Conservation (phyloP, 345 rosid species). For the Eucalyptus polybractea region DNA sequence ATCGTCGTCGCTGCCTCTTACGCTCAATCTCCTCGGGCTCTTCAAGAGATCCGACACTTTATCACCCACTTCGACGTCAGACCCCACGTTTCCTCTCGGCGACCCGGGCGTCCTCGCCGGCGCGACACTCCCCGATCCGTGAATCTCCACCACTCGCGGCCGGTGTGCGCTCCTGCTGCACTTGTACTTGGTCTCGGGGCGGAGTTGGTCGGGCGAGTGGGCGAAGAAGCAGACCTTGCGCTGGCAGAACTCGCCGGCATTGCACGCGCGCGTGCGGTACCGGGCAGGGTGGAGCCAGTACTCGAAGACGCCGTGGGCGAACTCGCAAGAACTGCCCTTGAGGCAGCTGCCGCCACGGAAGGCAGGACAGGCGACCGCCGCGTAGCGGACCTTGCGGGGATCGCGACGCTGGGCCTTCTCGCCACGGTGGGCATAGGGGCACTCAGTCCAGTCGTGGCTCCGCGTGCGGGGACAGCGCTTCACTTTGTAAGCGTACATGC, state of each 20-base stretch:
- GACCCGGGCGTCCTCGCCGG: not conserved
- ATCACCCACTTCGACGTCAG: not conserved
- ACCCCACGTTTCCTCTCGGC: not conserved
- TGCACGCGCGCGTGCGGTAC: constrained; percentile 1
- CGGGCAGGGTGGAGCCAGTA: constrained; percentile 5
- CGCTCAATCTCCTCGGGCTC: not conserved
- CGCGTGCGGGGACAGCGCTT: constrained; percentile 54
- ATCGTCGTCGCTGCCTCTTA: not conserved
- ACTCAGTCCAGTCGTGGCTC: constrained; percentile 90
- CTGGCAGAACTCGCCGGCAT: not conserved
- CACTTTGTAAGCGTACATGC: constrained; percentile 84
- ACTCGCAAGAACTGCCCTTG: not conserved
- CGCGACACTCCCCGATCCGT: not conserved
- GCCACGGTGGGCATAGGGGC: constrained; percentile 83
- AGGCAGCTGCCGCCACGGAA: constrained; percentile 41
- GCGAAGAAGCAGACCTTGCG: constrained; percentile 7
- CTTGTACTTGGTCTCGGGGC: not conserved
- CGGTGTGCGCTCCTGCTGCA: not conserved
- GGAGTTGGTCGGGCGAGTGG: not conserved
- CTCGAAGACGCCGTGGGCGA: constrained; percentile 3
- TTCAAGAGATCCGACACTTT: not conserved
- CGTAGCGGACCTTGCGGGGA: constrained; percentile 53
- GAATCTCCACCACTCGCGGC: not conserved
- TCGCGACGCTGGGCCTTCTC: constrained; percentile 94
- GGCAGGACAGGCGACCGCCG: constrained; percentile 61